Base-by-base conservation (phyloP, 2,329 filamentous ascomycete genomes). In the Colletotrichum salicis region DNA sequence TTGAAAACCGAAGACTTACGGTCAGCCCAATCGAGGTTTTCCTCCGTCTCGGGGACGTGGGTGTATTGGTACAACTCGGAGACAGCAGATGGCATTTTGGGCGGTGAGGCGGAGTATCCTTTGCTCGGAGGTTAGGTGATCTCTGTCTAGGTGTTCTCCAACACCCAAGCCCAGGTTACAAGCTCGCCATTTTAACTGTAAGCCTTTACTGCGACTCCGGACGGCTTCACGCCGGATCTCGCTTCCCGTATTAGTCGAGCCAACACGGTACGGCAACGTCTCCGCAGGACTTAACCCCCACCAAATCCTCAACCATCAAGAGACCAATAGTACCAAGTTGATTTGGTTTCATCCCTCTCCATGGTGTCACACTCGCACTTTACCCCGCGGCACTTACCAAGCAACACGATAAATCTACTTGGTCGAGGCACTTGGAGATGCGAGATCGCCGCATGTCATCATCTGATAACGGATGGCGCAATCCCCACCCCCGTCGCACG, bases 11-110 rank as follows among this genome's bases (percentile, higher is more conserved):
- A 12, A 8, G 0, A 74, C 76, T 64, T 74, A 81, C 80, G 74
- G 19, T 82, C 81, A 35, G 81, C 81, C 81, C 81, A 82, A 54
- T 82, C 81, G 0, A 82, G 77, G 10, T 79, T 64, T 61, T 82
- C 80, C 64, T 81, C 77, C 11, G 81, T 82, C 76, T 82, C 81
- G 1, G 77, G 77, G 71, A 82, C 80, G 45, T 82, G 78, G 29
- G 75, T 68, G 72, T 82, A 82, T 13, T 80, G 79, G n/a, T 79
- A 77, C 8, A 81, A 66, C 29, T 79, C 74, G 33, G 69, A 69
- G 3, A 77, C 74, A 5, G 78, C 79, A 55, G 79, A 80, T 58
- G 80, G 79, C 80, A 81, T 81, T 7, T 69, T 78, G 74, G 37
- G 48, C 45, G 56, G 33, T 51, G 45, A 64, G 22, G 54, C 35